Percentiles rank a stretch among this genome's conserved stretches.
Evolutionary conservation across 2,329 filamentous ascomycete species (phyloP).

Genomic region (Ophioceras dolichostomum): DNA sequence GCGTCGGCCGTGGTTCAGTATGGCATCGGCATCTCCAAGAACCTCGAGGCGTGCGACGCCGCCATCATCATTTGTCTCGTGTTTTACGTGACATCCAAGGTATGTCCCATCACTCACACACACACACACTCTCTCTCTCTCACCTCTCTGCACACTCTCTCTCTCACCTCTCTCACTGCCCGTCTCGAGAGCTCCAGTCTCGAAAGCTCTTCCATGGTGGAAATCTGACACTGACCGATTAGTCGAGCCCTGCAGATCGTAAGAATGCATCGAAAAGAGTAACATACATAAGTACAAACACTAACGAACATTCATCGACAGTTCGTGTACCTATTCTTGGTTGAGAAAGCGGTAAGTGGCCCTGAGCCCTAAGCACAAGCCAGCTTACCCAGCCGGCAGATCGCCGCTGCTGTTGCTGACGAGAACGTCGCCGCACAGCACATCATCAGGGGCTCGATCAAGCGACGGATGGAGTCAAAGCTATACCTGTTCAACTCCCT

Average conservation of each 20-base stretch:
- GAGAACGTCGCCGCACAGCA: no score
- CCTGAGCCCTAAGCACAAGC: no score
- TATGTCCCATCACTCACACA: conserved; percentile 19
- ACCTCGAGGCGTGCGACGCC: conserved; percentile 36
- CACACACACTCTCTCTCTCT: not conserved
- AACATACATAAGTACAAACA: no score
- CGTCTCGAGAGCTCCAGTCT: no score
- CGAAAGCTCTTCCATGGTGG: no score
- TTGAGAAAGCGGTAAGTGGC: conserved; percentile 50
- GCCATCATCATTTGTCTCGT: conserved; percentile 48
- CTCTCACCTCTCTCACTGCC: no score
- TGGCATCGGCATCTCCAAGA: conserved; percentile 42
- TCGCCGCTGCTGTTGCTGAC: no score
- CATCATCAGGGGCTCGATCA: conserved; percentile 39
- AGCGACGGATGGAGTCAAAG: conserved; percentile 38
- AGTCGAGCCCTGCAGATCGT: no score
- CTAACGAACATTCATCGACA: conserved; percentile 11
- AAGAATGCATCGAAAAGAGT: no score
- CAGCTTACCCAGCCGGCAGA: no score
- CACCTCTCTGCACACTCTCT: no score
- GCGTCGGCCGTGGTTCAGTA: conserved; percentile 43
- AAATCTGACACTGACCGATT: no score
- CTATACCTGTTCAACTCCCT: conserved; percentile 50
- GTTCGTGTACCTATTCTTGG: conserved; percentile 50
- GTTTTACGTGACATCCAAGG: conserved; percentile 53